A percentile compares a stretch with the other conserved stretches of the same genome.
Conservation (phyloP, 345 rosid genomes). For the Salix caprea region DNA sequence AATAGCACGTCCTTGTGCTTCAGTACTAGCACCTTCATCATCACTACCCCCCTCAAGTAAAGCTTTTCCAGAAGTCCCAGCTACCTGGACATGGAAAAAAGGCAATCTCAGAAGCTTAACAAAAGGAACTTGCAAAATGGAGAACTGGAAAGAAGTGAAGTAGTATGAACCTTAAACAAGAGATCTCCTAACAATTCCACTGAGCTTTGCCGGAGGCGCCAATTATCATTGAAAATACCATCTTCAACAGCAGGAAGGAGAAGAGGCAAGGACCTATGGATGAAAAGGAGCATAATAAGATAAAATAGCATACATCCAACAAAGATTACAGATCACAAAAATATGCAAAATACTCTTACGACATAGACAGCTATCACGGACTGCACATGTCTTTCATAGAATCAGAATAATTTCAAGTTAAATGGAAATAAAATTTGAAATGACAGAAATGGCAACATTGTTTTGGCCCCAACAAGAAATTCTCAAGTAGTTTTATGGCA, state of each 20-base stretch:
- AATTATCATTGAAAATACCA: slow-evolving; percentile 92
- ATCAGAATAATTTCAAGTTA: neutral
- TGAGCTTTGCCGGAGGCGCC: slow-evolving; percentile 99
- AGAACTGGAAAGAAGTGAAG: neutral
- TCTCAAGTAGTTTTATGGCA: neutral
- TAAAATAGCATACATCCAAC: neutral
- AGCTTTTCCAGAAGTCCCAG: slow-evolving; percentile 98
- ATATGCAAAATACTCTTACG: neutral
- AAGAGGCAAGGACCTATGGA: slow-evolving; percentile 77
- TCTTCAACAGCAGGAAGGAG: slow-evolving; percentile 99
- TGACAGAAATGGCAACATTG: neutral
- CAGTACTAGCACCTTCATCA: slow-evolving; percentile 98
- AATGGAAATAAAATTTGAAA: neutral
- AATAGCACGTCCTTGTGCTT: slow-evolving; percentile 98
- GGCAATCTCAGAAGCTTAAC: neutral
- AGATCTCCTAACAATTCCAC: slow-evolving; percentile 96
- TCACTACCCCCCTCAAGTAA: slow-evolving; percentile 99
- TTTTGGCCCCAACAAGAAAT: neutral
- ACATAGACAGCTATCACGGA: neutral
- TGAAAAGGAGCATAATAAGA: neutral
- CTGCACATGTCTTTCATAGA: neutral
- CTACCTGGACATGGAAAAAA: slow-evolving; percentile 51
- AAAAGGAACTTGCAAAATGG: neutral
- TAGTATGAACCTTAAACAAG: slow-evolving; percentile 67
- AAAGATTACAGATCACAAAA: neutral